phyloP scores from a whole-genome alignment of 148 eudicot genomes.

The Cornus kousa region DNA sequence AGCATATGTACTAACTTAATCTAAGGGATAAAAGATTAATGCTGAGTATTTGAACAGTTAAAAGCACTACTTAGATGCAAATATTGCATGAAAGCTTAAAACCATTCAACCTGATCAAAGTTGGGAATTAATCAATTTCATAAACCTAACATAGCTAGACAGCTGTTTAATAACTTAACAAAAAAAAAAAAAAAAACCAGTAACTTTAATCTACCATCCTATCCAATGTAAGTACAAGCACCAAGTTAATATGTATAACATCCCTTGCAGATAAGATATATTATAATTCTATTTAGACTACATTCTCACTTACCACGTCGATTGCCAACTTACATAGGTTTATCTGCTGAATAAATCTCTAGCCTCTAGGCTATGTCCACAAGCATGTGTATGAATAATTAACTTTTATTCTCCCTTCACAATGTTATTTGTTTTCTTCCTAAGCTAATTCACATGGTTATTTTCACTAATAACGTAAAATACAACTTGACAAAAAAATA shows the following conservation, averaged over 20 bases:
- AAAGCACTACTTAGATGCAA: neutral
- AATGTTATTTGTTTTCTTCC: no score
- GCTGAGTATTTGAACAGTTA: neutral
- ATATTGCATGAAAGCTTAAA: neutral
- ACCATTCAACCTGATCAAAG: neutral
- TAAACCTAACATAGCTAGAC: neutral
- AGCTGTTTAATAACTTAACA: neutral
- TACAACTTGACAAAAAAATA: neutral
- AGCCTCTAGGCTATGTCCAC: neutral
- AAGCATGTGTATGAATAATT: neutral
- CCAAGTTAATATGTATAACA: neutral
- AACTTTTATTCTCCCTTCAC: neutral
- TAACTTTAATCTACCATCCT: neutral
- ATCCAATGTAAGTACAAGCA: neutral
- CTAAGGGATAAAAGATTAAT: neutral
- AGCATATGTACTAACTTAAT: neutral
- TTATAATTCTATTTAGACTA: no score
- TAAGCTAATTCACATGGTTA: no score
- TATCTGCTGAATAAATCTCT: slow-evolving; percentile 6
- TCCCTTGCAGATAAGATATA: neutral
- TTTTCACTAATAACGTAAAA: neutral
- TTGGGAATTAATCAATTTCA: neutral
- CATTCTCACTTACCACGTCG: neutral
- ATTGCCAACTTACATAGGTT: slow-evolving; percentile 20
- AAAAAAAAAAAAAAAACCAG: neutral